phyloP scores from a whole-genome alignment of 805 yeast genomes.

The Spathaspora boniae region DNA sequence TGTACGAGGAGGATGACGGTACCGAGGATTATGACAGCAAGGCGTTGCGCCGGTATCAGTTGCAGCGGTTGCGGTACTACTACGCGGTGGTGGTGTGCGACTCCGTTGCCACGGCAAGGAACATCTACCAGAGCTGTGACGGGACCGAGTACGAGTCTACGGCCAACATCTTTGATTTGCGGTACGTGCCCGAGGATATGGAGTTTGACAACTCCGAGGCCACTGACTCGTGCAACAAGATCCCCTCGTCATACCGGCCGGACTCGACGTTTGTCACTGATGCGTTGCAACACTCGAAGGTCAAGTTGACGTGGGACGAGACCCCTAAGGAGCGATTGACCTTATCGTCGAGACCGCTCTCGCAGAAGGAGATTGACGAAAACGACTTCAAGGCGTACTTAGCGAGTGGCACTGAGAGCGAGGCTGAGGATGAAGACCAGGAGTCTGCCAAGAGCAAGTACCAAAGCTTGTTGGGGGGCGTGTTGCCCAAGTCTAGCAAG shows the following conservation, averaged over 20 bases:
- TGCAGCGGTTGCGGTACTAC: slow-evolving; percentile 87
- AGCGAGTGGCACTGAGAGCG: slow-evolving; percentile 53
- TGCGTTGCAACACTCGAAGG: slow-evolving; percentile 95
- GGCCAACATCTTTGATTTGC: slow-evolving; percentile 86
- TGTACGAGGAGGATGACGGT: slow-evolving; percentile 79
- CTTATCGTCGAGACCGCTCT: slow-evolving; percentile 74
- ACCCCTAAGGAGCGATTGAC: slow-evolving; percentile 87
- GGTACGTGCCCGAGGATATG: slow-evolving; percentile 93
- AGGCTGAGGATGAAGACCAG: slow-evolving; percentile 28
- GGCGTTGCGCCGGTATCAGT: slow-evolving; percentile 82
- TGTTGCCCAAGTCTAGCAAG: slow-evolving; percentile 26
- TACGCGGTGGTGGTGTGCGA: slow-evolving; percentile 91
- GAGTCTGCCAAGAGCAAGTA: slow-evolving; percentile 51
- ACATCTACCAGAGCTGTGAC: slow-evolving; percentile 83
- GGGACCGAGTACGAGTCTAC: slow-evolving; percentile 96
- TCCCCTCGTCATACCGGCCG: slow-evolving; percentile 82
- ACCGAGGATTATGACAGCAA: slow-evolving; percentile 81
- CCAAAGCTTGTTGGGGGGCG: slow-evolving; percentile 51
- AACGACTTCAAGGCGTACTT: slow-evolving; percentile 91
- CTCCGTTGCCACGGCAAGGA: slow-evolving; percentile 62
- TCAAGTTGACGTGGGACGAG: slow-evolving; percentile 97
- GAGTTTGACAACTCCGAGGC: slow-evolving; percentile 72
- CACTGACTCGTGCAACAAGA: slow-evolving; percentile 64
- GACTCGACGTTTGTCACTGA: slow-evolving; percentile 75
- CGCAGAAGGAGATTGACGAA: slow-evolving; percentile 83